Base-by-base conservation (phyloP, 495 filamentous ascomycete species). In the Xylona heveae region DNA sequence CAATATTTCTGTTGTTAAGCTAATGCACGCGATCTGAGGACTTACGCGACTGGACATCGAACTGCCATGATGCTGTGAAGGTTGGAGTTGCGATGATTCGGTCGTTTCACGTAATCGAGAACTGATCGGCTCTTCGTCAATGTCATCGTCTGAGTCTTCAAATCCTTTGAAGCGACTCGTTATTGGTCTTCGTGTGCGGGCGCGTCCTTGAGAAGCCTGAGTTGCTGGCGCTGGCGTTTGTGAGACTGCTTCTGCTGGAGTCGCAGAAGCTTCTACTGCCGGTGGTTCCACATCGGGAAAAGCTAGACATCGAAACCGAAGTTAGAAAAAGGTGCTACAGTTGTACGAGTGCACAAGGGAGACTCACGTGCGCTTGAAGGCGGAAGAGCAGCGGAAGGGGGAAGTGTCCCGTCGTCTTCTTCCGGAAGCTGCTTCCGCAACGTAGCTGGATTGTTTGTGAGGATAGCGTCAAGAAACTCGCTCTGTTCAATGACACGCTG, bases 401-500 rank as follows among this genome's bases (percentile, higher is more conserved):
- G n/a, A n/a, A n/a, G n/a, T n/a, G 5, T 4, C 22, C 45, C 43
- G 24, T 44, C 34, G 14, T 48, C 45, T 20, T 52, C 56, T n/a
- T 38, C 42, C 1, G 54, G 56, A 1, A 90, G 62, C 2, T 71
- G 61, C 22, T 66, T 65, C 35, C 74, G 67, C 12, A 94, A 54
- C 17, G 60, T 53, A 34, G 63, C 70, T 3, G 78, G 66, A 54
- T 94, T 73, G 33, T 71, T 74, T 7, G 54, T 69, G 12, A 95
- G 50, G 29, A 97, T 93, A 3, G 78, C 78, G 52, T 92, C 82
- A 6, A 97, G 60, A 38, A 97, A 93, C 39, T 93, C 84, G 30
- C 74, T 81, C 48, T 94, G 88, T 34, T 84, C 73, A 29, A 94
- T 72, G 14, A 84, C 68, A 3, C 79, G 68, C 42, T 84, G 80